These are phyloP conservation scores for Bruguiera sexangula DNA, from an alignment of 345 rosid genomes.

Conservation along the genomic window DNA sequence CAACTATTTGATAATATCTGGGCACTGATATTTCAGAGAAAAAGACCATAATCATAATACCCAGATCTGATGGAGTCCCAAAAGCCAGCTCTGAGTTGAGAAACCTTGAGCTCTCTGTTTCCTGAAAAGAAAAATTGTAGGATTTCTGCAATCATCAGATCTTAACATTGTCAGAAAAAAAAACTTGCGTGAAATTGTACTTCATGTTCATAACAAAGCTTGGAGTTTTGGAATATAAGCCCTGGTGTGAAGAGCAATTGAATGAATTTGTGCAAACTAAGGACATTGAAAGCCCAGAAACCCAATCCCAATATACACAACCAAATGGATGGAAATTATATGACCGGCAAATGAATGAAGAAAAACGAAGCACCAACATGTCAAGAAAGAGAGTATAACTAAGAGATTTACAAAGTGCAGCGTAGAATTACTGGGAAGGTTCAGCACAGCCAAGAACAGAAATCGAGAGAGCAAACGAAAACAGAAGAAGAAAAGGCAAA, in stretches of 20 bases:
- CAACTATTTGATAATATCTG: too few species aligned
- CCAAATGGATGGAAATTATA: not conserved
- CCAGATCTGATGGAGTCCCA: slow-evolving; percentile 85
- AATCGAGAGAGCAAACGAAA: too few species aligned
- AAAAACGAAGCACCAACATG: too few species aligned
- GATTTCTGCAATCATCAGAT: not conserved
- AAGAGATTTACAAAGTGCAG: too few species aligned
- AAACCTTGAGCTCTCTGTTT: slow-evolving; percentile 49
- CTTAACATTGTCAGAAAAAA: not conserved
- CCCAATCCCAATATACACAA: not conserved
- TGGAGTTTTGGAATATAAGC: not conserved
- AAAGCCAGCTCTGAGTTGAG: slow-evolving; percentile 55
- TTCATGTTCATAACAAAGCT: not conserved
- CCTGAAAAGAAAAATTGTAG: slow-evolving; percentile 37
- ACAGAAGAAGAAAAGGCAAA: too few species aligned
- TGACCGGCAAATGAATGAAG: not conserved
- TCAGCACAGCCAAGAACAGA: too few species aligned
- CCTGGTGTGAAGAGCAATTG: not conserved
- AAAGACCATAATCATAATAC: slow-evolving; percentile 27
- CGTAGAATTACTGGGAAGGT: too few species aligned
- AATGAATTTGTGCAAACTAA: not conserved
- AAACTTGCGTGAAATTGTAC: not conserved
- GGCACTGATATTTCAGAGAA: too few species aligned
- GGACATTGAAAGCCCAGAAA: too few species aligned
- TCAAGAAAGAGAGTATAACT: too few species aligned